Evolutionary conservation across 2,329 filamentous ascomycete species (phyloP), one percentile per base, ranked within the genome.

Genomic region (Pezicula rhizophila): DNA sequence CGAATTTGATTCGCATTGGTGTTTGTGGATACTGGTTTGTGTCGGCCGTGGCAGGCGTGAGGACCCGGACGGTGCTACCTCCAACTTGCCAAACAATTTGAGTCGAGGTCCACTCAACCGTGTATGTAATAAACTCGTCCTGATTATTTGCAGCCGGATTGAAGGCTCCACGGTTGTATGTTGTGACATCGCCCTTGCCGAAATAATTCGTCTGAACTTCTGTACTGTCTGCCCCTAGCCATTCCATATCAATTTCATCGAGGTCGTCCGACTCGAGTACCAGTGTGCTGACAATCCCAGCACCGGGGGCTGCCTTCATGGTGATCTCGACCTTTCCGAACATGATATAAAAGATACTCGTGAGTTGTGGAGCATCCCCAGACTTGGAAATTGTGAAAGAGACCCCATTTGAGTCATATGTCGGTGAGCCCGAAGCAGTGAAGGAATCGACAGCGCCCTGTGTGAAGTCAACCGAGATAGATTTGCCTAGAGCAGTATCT

Each of bases 201-300:
- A 99, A 99, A 71, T 95, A 99, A 70, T 99, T 99, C 59, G 84
- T 87, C 70, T 99, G 93, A n/a, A 96, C 87, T 67, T 95, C 77
- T 49, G 74, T 72, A 55, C 78, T 70, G 63, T 88, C 79, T 48
- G 84, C 82, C 50, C 93, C 93, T 20, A 99, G 79, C 89, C 91
- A 97, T 69, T 99, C 93, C 74, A 92, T 87, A 67, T 99, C 93
- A 63, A 99, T 95, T 72, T 99, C 93, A 68, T 99, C 93, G 40
- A 96, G 78, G 61, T 81, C 80, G 66, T 97, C 92, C 12, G 91
- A 96, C 70, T 95, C 85, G 56, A 99, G 74, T 8, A 99, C 89
- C 11, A 93, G 78, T 41, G 89, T 93, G 67, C 89, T 96, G 56
- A 99, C 91, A 60, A 99, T 96, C 51, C 93, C 93, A 8, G 80